Evolutionary conservation across 2,329 filamentous ascomycete species (phyloP).

Genomic region (Fusarium redolens): DNA sequence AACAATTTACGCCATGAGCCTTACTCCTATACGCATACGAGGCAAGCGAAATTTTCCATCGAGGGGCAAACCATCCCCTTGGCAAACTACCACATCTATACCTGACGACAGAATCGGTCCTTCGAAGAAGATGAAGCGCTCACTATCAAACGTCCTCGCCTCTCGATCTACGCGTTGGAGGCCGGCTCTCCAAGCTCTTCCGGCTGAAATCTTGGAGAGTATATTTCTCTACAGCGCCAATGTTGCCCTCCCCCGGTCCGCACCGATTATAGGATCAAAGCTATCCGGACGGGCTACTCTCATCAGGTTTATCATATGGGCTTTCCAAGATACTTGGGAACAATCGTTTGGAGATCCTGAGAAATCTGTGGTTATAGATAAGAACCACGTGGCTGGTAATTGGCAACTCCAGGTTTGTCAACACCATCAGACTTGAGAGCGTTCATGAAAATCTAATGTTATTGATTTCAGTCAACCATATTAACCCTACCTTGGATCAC

Average conservation of each 20-base stretch:
- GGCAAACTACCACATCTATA: not conserved
- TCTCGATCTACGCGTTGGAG: constrained; percentile 42
- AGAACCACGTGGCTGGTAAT: constrained; percentile 48
- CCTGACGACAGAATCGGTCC: constrained; percentile 2
- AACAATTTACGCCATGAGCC: constrained; percentile 51
- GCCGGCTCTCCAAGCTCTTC: constrained; percentile 53
- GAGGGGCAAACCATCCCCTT: constrained; percentile 20
- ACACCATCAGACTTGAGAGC: not conserved
- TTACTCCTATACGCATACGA: constrained; percentile 61
- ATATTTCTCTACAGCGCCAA: constrained; percentile 65
- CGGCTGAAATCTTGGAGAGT: constrained; percentile 64
- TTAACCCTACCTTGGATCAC: constrained; percentile 58
- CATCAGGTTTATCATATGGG: constrained; percentile 51
- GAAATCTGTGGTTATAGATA: not conserved
- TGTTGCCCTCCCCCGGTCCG: constrained; percentile 58
- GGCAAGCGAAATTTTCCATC: constrained; percentile 60
- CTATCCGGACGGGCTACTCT: constrained; percentile 57
- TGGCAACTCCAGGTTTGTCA: constrained; percentile 57
- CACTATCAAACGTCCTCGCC: constrained; percentile 47
- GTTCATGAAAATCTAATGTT: constrained; percentile 9
- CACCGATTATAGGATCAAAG: constrained; percentile 57
- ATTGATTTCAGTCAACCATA: constrained; percentile 53
- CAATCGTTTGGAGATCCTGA: constrained; percentile 50
- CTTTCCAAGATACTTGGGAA: constrained; percentile 54
- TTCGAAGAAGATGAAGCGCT: constrained; percentile 45